A percentile compares a stretch with the other conserved stretches of the same genome.
Conservation (phyloP, 805 yeast genomes). For the Sugiyamaella americana region DNA sequence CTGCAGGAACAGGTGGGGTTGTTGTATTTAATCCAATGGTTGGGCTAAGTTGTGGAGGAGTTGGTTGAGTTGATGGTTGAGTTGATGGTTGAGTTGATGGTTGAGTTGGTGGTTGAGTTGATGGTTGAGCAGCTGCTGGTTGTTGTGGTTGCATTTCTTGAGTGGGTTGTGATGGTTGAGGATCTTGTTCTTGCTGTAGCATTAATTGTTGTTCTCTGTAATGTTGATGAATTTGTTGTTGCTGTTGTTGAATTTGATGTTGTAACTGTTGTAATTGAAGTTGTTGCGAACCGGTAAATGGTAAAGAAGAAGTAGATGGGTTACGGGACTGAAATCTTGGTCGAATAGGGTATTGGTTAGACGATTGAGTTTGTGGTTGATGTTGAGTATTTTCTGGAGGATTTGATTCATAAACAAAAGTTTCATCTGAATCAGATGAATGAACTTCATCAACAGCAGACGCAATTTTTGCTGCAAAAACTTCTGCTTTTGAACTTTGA, state of each 20-base stretch:
- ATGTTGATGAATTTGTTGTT: conserved; percentile 2
- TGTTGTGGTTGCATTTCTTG: neutral
- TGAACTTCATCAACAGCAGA: conserved; percentile 83
- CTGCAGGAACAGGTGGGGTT: neutral
- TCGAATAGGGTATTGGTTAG: conserved; percentile 6
- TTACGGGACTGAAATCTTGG: conserved; percentile 24
- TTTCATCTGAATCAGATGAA: conserved; percentile 85
- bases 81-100: neutral
- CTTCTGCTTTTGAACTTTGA: conserved; percentile 72
- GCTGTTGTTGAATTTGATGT: conserved; percentile 1
- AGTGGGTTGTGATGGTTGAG: neutral
- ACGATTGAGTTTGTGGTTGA: neutral
- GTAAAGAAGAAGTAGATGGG: conserved; percentile 17
- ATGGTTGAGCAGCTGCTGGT: neutral
- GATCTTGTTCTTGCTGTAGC: neutral
- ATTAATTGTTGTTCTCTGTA: neutral
- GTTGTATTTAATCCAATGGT: neutral
- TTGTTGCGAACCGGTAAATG: neutral
- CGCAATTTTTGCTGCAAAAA: conserved; percentile 91
- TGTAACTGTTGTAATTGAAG: conserved; percentile 2
- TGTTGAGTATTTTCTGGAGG: conserved; percentile 17
- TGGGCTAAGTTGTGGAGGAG: neutral
- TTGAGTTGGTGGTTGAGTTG: neutral
- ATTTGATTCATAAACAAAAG: conserved; percentile 82
- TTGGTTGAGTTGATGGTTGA: neutral